phyloP scores from a whole-genome alignment of 192 early-diverging fungal species.

The Coemansia sp. region DNA sequence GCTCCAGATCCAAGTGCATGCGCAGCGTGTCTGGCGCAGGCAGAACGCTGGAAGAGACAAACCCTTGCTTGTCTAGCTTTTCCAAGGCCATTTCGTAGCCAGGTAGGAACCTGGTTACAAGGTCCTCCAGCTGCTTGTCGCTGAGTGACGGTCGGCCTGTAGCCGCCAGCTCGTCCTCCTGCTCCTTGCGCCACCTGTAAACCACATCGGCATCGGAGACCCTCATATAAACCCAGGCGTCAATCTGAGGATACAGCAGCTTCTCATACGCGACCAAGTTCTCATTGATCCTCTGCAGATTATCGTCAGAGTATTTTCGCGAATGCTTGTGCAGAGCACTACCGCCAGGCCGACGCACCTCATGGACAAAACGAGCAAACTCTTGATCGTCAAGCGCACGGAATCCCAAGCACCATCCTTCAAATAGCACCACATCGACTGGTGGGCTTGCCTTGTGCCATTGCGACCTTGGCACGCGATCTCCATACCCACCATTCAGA shows the following conservation, averaged over 20 bases:
- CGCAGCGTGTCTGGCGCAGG: conserved; percentile 21
- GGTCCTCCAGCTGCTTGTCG: conserved; percentile 71
- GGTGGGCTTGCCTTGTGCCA: conserved; percentile 59
- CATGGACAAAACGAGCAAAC: conserved; percentile 18
- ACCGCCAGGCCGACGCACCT: conserved; percentile 6
- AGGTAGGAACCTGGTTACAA: conserved; percentile 88
- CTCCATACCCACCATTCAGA: conserved; percentile 69
- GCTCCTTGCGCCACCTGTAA: conserved; percentile 83
- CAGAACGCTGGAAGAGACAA: conserved; percentile 30
- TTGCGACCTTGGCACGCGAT: conserved; percentile 56
- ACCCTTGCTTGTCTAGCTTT: conserved; percentile 30
- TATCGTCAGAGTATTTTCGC: conserved; percentile 25
- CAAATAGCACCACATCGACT: conserved; percentile 80
- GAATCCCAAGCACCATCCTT: conserved; percentile 93
- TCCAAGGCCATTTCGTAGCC: conserved; percentile 57
- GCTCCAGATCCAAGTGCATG: conserved; percentile 42
- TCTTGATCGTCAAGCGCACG: conserved; percentile 51
- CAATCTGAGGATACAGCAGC: conserved; percentile 62
- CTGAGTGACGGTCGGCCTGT: conserved; percentile 53
- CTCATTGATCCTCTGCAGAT: conserved; percentile 28
- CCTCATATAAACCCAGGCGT: conserved; percentile 71
- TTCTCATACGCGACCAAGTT: conserved; percentile 52
- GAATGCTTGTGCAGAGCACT: conserved; percentile 32
- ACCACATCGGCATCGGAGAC: conserved; percentile 60
- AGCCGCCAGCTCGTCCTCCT: conserved; percentile 63